phyloP scores from a whole-genome alignment of 2,329 filamentous ascomycete species.

The Xylaria sp. region DNA sequence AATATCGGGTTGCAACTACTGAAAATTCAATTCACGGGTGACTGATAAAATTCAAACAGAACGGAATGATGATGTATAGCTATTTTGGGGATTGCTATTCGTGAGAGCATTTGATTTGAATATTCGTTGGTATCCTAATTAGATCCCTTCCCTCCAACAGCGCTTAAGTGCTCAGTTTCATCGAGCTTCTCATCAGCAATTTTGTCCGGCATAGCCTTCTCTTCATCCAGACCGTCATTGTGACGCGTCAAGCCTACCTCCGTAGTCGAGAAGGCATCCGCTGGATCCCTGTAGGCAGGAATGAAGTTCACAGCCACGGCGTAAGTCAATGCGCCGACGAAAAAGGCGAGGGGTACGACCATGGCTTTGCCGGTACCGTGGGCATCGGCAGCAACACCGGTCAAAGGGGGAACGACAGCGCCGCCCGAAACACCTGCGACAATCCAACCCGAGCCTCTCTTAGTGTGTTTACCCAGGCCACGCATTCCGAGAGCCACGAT shows the following conservation, averaged over 20 bases:
- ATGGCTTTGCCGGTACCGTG: conserved; percentile 71
- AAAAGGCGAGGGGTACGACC: conserved; percentile 72
- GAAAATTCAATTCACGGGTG: not conserved
- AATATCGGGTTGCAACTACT: not conserved
- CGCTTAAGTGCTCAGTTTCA: conserved; percentile 25
- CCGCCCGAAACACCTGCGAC: conserved; percentile 78
- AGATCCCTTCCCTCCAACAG: conserved; percentile 1
- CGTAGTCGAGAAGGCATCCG: conserved; percentile 66
- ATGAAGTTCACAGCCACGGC: conserved; percentile 73
- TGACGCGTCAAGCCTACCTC: conserved; percentile 54
- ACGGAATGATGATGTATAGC: not conserved
- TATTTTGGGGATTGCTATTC: not conserved
- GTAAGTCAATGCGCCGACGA: conserved; percentile 67
- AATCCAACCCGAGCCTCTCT: conserved; percentile 78
- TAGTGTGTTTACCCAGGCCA: conserved; percentile 79
- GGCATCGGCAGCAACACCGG: conserved; percentile 74
- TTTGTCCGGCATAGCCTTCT: conserved; percentile 39
- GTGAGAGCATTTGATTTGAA: not conserved
- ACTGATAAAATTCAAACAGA: not conserved
- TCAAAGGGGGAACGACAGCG: conserved; percentile 77
- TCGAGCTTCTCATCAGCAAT: conserved; percentile 32
- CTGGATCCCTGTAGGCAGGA: conserved; percentile 69
- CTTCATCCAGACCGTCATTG: conserved; percentile 40
- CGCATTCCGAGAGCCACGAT: conserved; percentile 82
- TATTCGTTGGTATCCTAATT: not conserved